A percentile compares a stretch with the other conserved stretches of the same genome.
Evolutionary conservation across 2,329 filamentous ascomycete genomes (phyloP).

Genomic region (Cladosporium colombiae): DNA sequence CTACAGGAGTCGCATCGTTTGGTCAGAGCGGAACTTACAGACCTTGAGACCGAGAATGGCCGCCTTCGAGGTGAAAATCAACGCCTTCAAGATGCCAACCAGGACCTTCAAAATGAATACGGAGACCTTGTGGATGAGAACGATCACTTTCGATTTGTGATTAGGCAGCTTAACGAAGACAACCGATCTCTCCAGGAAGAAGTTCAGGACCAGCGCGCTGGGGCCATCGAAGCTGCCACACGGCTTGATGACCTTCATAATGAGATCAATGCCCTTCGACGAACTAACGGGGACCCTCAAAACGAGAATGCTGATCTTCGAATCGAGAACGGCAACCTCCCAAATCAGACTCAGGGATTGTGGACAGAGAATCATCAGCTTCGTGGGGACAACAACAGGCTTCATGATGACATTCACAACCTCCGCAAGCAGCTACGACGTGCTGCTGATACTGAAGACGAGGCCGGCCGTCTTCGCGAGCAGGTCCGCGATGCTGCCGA

Average conservation of each 20-base stretch:
- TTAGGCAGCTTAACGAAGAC: neutral
- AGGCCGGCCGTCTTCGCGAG: neutral
- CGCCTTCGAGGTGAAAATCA: neutral
- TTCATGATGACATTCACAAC: too few relatives aligned
- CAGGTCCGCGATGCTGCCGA: neutral
- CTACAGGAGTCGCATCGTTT: neutral
- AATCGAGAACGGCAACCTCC: neutral
- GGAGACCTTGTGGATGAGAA: neutral
- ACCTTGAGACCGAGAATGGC: neutral
- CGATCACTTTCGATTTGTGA: neutral
- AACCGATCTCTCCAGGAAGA: neutral
- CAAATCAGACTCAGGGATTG: neutral
- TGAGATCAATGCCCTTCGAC: neutral
- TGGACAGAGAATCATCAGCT: neutral
- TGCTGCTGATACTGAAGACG: neutral
- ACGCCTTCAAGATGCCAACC: neutral
- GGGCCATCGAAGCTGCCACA: neutral
- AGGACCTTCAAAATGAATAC: neutral
- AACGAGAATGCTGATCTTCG: neutral
- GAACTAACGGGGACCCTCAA: neutral
- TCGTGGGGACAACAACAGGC: neutral
- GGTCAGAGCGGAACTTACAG: neutral
- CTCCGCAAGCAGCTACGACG: neutral
- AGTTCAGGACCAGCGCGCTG: neutral
- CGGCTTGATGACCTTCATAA: neutral